phyloP scores from a whole-genome alignment of 306 rosid species.

The Purshia tridentata region DNA sequence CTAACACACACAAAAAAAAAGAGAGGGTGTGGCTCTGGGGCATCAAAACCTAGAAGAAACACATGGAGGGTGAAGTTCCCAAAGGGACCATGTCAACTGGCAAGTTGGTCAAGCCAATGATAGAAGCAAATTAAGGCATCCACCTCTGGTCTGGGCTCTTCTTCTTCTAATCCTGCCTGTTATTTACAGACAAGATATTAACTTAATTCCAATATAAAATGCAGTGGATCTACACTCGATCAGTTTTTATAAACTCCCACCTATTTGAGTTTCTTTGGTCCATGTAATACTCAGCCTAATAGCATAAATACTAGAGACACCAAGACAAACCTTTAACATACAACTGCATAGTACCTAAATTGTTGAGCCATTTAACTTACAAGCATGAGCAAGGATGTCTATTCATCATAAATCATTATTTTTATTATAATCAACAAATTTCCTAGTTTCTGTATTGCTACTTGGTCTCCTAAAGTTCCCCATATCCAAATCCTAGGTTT shows the following conservation, averaged over 20 bases:
- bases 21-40: slow-evolving; percentile 18
- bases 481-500: background rate
- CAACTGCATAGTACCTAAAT: background rate
- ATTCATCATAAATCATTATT: background rate
- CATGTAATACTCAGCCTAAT: too few species aligned
- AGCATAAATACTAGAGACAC: too few species aligned
- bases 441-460: background rate
- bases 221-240: background rate
- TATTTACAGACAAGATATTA: background rate
- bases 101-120: slow-evolving; percentile 33
- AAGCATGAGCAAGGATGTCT: background rate
- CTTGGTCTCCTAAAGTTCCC: background rate
- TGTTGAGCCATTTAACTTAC: background rate
- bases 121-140: slow-evolving; percentile 14
- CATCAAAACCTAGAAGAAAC: slow-evolving; percentile 26
- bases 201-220: background rate
- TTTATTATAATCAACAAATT: background rate
- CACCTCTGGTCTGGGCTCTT: slow-evolving; percentile 29
- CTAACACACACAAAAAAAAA: background rate
- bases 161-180: slow-evolving; percentile 25
- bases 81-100: slow-evolving; percentile 13
- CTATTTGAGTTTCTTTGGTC: too few species aligned
- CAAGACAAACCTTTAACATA: too few species aligned
- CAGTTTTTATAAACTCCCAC: too few species aligned
- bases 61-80: slow-evolving; percentile 24